These are phyloP conservation scores for Acer campestre DNA, from an alignment of 345 rosid genomes.

Conservation along the genomic window DNA sequence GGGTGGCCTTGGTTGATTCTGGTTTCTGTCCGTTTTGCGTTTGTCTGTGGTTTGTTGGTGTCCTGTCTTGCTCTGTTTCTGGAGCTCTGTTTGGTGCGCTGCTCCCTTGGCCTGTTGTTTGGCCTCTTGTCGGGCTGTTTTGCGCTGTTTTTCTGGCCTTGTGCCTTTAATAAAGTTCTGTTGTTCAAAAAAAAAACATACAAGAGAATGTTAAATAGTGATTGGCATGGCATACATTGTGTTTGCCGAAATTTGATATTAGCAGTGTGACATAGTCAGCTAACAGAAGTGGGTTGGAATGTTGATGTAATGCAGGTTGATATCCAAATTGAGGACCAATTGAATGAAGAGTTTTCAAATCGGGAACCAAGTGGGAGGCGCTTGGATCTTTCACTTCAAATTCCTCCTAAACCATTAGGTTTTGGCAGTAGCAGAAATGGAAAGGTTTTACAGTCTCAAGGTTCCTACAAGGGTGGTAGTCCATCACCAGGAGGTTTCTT, in stretches of 20 bases:
- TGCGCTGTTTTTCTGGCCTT: too few species aligned
- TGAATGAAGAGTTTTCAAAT: constrained; percentile 40
- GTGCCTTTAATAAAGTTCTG: too few species aligned
- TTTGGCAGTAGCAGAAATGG: constrained; percentile 48
- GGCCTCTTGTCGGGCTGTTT: too few species aligned
- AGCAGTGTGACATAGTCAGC: not conserved
- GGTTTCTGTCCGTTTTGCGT: too few species aligned
- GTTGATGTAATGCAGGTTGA: constrained; percentile 38
- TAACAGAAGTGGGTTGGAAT: not conserved
- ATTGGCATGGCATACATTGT: too few species aligned
- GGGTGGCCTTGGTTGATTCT: too few species aligned
- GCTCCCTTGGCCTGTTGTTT: too few species aligned
- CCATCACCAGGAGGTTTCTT: constrained; percentile 71
- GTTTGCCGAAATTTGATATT: not conserved
- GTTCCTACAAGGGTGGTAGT: constrained; percentile 48
- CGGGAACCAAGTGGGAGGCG: constrained; percentile 50
- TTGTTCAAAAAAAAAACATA: too few species aligned
- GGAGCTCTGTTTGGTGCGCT: too few species aligned
- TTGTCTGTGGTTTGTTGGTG: too few species aligned
- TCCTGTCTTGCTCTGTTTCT: too few species aligned
- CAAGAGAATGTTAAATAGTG: not conserved
- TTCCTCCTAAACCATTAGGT: constrained; percentile 63
- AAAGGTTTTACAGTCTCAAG: constrained; percentile 54
- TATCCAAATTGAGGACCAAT: constrained; percentile 33
- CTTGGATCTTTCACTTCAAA: constrained; percentile 76